These are phyloP conservation scores for Xanthoconium purpureum DNA, from an alignment of 768 basidiomycete genomes.

Conservation along the genomic window DNA sequence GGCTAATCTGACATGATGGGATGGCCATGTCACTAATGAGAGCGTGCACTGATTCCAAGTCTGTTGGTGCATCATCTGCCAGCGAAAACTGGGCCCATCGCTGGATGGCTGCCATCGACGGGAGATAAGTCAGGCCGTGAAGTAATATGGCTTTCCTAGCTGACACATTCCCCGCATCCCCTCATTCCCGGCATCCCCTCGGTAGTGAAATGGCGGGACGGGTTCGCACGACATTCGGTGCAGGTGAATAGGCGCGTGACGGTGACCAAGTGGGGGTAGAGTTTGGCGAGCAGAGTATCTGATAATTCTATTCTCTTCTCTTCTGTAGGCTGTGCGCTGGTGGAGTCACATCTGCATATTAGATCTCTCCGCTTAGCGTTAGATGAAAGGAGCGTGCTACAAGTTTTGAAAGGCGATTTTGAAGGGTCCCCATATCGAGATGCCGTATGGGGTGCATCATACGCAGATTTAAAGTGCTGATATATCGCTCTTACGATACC, in stretches of 20 bases:
- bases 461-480: constrained; percentile 33
- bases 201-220: constrained; percentile 10
- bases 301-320: constrained; percentile 9
- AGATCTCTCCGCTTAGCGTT: constrained; percentile 37
- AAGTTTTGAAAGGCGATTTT: constrained; percentile 21
- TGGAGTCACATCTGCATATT: constrained; percentile 32
- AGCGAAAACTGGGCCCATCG: constrained; percentile 11
- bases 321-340: constrained; percentile 24
- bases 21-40: not conserved
- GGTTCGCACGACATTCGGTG: constrained; percentile 12
- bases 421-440: constrained; percentile 28
- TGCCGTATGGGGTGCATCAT: constrained; percentile 36
- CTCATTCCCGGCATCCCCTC: constrained; percentile 24
- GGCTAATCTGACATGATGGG: constrained; percentile 22
- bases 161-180: constrained; percentile 17
- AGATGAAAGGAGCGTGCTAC: constrained; percentile 34
- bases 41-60: constrained; percentile 15
- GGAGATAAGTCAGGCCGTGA: constrained; percentile 12
- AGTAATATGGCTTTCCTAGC: constrained; percentile 22
- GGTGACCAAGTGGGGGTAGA: constrained; percentile 10
- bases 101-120: constrained; percentile 17
- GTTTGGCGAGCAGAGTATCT: constrained; percentile 8
- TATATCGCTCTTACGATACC: constrained; percentile 34
- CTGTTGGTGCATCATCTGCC: constrained; percentile 26
- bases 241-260: not conserved